Conservation (phyloP, 164 flowering plant genomes). For the Berberis thunbergii region DNA sequence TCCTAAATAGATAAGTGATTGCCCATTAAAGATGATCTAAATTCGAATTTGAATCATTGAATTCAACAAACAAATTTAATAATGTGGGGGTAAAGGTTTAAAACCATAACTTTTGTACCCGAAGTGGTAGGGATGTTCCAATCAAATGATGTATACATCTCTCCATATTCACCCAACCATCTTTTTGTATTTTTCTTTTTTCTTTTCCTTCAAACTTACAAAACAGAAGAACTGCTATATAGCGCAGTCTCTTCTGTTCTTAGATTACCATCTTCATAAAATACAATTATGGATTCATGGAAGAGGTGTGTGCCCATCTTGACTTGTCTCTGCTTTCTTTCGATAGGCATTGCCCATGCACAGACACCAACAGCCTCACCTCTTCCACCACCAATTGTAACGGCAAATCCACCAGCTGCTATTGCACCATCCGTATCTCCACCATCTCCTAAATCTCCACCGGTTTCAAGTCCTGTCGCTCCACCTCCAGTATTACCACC, state of each 20-base stretch:
- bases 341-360: background rate
- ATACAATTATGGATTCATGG: constrained; percentile 12
- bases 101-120: background rate
- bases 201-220: background rate
- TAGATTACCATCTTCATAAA: constrained; percentile 4
- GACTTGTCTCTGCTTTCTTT: constrained; percentile 5
- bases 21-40: background rate
- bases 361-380: constrained; percentile 20
- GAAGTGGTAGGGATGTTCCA: constrained; percentile 4
- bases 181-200: background rate
- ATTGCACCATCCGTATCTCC: constrained; percentile 23
- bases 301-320: constrained; percentile 8
- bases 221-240: background rate
- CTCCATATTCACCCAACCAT: constrained; percentile 13
- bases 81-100: background rate
- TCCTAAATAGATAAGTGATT: background rate
- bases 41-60: background rate
- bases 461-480: constrained; percentile 11
- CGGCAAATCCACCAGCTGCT: too few species aligned
- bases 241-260: background rate
- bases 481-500: constrained; percentile 24
- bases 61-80: background rate
- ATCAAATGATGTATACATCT: constrained; percentile 12
- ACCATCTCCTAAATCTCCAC: constrained; percentile 16
- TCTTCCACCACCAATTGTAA: constrained; percentile 11